Base-by-base conservation (phyloP, 1,139 yeast species). In the Kluyveromyces marxianus region DNA sequence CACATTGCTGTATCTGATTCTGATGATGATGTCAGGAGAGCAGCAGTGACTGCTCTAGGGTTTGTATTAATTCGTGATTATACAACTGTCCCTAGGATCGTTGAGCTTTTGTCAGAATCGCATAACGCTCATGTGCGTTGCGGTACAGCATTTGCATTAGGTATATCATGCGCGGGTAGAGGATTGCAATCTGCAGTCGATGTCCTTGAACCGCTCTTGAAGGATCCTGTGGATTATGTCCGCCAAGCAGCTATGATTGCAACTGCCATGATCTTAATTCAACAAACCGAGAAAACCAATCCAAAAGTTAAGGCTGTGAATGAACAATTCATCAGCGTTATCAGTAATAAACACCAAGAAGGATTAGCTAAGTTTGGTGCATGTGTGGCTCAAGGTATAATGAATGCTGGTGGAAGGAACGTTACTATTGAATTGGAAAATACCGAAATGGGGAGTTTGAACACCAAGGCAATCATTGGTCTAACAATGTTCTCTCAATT, bases 391-490 rank as follows among this genome's bases (percentile, higher is more conserved):
- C 97, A 90, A 70, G 98, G 99, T 66, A 92, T 92, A 55, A 83
- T 94, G 65, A 97, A 92, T 69, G 98, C 98, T 10, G 97, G 98
- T 69, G 99, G 99, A 25, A 81, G 98, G 65, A 92, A 94, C 60
- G 95, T 87, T n/a, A 90, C 97, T 0, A 89, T 92, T 54, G 85
- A 85, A 56, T 73, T 92, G 48, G 97, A 92, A 66, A 87, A 92
- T 63, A 62, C 81, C n/a, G 92, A 88, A 55, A 88, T 96, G 34
- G 95, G 89, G 50, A 89, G 96, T 14, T 76, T 92, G 54, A 92
- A 92, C 65, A 81, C 83, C 65, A 85, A 85, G 62, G 94, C 97
- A 0, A 83, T 94, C 56, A 95, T 90, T 49, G 98, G 99, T 37
- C 72, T 94, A 58, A 81, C 95, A 0, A 77, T 92, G 50, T 94